Conservation (phyloP, 129 eudicot species). For the Flaveria ramosissima region DNA sequence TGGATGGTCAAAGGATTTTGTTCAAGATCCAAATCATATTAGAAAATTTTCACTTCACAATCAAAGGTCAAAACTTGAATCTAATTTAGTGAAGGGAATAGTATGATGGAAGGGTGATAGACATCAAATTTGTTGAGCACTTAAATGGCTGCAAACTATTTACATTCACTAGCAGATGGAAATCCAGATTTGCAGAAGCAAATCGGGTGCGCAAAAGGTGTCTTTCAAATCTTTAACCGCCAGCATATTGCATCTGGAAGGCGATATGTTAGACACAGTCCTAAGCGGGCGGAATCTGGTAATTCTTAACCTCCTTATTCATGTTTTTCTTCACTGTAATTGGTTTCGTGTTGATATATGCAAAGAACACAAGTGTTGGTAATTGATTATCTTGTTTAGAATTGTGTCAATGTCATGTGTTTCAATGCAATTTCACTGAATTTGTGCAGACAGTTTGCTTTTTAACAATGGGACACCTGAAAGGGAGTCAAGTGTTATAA, state of each 20-base stretch:
- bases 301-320: constrained; percentile 14
- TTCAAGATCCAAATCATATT: constrained; percentile 32
- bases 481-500: constrained; percentile 36
- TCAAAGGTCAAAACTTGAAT: constrained; percentile 14
- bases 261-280: constrained; percentile 47
- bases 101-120: constrained; percentile 9
- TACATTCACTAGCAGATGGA: constrained; percentile 78
- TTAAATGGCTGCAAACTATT: constrained; percentile 72
- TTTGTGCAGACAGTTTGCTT: constrained; percentile 52
- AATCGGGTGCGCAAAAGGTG: constrained; percentile 77
- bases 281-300: constrained; percentile 55
- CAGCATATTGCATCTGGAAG: constrained; percentile 54
- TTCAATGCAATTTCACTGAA: constrained; percentile 13
- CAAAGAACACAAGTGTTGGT: neutral
- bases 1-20: constrained; percentile 23
- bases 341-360: constrained; percentile 14
- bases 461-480: constrained; percentile 38
- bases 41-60: constrained; percentile 12
- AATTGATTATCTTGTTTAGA: neutral
- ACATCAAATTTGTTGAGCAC: constrained; percentile 4
- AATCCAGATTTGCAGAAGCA: constrained; percentile 83
- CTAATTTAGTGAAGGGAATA: constrained; percentile 3
- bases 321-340: neutral
- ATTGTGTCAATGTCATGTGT: neutral
- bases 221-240: constrained; percentile 76